Evolutionary conservation across 495 filamentous ascomycete species (phyloP).

Genomic region (Lepidopterella palustris): DNA sequence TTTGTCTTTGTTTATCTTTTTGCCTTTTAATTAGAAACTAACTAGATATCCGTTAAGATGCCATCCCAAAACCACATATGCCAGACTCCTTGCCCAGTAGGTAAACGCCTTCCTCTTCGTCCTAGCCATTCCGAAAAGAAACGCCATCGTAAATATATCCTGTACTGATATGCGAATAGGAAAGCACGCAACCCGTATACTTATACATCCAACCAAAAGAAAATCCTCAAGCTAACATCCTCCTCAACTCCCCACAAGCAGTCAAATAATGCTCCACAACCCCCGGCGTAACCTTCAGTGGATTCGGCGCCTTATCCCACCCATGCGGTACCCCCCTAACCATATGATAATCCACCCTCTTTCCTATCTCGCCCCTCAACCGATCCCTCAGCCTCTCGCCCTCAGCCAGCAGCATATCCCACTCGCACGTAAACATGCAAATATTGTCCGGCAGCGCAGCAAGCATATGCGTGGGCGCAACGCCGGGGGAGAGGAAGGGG

Average conservation of each 20-base stretch:
- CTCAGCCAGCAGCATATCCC: constrained; percentile 82
- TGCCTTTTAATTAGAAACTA: no score
- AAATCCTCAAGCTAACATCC: constrained; percentile 33
- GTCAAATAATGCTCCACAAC: constrained; percentile 39
- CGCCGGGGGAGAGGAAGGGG: constrained; percentile 58
- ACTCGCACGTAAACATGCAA: constrained; percentile 77
- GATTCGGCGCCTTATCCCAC: constrained; percentile 85
- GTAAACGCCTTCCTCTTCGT: no score
- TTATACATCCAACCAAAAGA: no score
- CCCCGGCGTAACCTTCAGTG: constrained; percentile 50
- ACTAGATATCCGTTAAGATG: no score
- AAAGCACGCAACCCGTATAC: no score
- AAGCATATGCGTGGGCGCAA: constrained; percentile 50
- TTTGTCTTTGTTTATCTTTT: no score
- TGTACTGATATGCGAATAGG: no score
- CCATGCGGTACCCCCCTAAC: constrained; percentile 69
- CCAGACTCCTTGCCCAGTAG: no score
- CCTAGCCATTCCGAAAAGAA: no score
- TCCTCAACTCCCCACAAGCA: constrained; percentile 41
- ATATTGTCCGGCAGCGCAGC: constrained; percentile 54
- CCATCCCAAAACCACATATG: no score
- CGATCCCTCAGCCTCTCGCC: constrained; percentile 61
- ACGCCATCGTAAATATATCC: no score
- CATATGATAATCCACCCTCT: constrained; percentile 62
- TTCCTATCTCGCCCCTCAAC: constrained; percentile 51